Evolutionary conservation across 306 rosid species (phyloP).

Genomic region (Calophaca sinica): DNA sequence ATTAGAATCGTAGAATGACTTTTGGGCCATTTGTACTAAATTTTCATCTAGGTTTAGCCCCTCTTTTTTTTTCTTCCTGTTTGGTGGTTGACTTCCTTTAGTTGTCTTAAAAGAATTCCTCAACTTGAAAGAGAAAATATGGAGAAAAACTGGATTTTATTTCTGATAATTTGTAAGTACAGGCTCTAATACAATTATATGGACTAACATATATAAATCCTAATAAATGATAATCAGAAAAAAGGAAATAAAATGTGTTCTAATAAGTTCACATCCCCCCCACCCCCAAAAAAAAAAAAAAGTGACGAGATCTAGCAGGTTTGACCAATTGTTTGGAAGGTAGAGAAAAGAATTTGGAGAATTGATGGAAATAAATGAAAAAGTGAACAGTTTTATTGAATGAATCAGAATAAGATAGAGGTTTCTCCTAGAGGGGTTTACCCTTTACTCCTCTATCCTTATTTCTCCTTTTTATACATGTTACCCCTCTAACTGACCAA

Average conservation of each 20-base stretch:
- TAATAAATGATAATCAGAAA: background rate
- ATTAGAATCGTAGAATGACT: background rate
- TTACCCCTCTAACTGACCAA: background rate
- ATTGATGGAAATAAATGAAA: background rate
- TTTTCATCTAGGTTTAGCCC: constrained; percentile 8
- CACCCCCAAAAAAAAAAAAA: too few relatives aligned
- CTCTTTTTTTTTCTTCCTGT: background rate
- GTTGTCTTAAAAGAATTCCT: background rate
- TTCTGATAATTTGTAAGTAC: constrained; percentile 1
- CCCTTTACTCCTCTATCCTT: background rate
- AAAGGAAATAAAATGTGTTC: background rate
- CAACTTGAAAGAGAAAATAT: background rate
- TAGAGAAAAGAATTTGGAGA: too few relatives aligned
- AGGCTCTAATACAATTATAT: background rate
- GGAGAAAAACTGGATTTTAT: background rate
- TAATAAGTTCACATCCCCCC: background rate
- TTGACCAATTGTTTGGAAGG: too few relatives aligned
- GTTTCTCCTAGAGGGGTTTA: background rate
- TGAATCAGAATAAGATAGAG: background rate
- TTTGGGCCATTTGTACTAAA: background rate
- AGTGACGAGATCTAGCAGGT: too few relatives aligned
- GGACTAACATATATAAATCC: background rate
- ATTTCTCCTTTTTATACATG: background rate
- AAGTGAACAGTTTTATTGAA: background rate
- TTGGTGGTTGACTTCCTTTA: constrained; percentile 11